Evolutionary conservation across 2,329 filamentous ascomycete genomes (phyloP), one percentile per base, ranked within the genome.

Genomic region (Fusarium mangiferae): DNA sequence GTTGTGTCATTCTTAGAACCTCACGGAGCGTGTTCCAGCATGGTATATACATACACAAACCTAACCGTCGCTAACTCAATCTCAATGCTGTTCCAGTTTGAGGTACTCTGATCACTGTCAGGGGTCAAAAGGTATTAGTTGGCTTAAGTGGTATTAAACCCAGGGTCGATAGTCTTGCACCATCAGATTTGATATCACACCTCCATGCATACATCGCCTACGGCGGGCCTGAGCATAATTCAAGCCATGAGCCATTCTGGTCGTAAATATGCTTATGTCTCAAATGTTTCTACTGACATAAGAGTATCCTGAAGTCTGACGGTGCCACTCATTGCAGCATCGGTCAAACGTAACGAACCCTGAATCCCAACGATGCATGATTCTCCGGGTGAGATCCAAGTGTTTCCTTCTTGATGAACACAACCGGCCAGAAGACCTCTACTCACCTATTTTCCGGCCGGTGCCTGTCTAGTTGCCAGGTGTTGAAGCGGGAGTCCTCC

Each of bases 401-500:
- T 6, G 24, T 10, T 55, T 39, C 35, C 26, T 18, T 41, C 36
- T 30, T 55, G 36, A 13, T 18, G 26, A 28, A 7, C 24, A 6
- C 26, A 39, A 20, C 26, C 5, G 26, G 7, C 14, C 51, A 26
- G 39, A 28, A 28, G 33, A 10, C 20, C 33, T 26, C 24, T 18
- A 35, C 13, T 35, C 14, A n/a, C 15, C 15, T 22, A 28, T 42
- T 33, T 55, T 18, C 12, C n/a, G 14, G 28, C 20, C n/a, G 38
- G 14, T 28, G 22, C 24, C 38, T 61, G 30, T 42, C 11, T 41
- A 35, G 33, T 42, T 33, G 18, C 30, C 38, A 14, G 28, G 54
- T 9, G 45, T 62, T 30, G 39, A 74, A 26, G 45, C 68, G n/a
- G 60, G 56, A 26, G 67, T 74, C 35, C 71, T 75, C 63, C 9